Base-by-base conservation (phyloP, 257 asterid genomes). In the Forsythia suspensa region DNA sequence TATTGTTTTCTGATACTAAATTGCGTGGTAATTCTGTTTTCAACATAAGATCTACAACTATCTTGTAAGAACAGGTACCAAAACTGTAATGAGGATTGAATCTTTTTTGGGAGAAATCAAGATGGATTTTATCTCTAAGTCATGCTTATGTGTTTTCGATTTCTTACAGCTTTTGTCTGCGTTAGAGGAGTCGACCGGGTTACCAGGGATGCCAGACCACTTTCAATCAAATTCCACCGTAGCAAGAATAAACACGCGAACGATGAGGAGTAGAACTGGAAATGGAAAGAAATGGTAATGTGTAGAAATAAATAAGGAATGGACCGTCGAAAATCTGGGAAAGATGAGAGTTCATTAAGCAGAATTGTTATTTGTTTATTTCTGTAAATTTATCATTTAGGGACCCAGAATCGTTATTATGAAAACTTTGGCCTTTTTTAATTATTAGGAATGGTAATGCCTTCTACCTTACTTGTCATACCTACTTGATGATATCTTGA, bases 141-240 rank as follows among this genome's bases (percentile, higher is more conserved):
- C 2, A 34, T 74, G n/a, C 9, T 16, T 72, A 37, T 8, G 55
- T 4, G 76, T 18, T 72, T 55, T 38, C 11, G 4, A 72, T 34
- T 34, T n/a, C 44, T 5, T 80, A 77, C 81, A 88, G 90, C 87
- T 29, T 80, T 44, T 61, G 66, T 86, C 0, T 88, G 90, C 18
- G 39, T 80, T 8, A 78, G 90, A 84, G 90, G 79, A 40, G 63
- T 79, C 15, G 84, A 82, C 65, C 55, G 9, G 48, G 65, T 3
- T 9, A 79, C 39, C 0, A 18, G 90, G 21, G 44, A 16, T 12
- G 63, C 87, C 4, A 79, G 8, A 34, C 48, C 39, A 1, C 92
- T 88, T 44, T 37, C 81, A 3, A 29, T 11, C 8, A 77, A 65
- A 70, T 82, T 87, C 7, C 90, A 82, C 78, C 0, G 9, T 4